Evolutionary conservation across 129 eudicot genomes (phyloP).

Genomic region (Heracleum sosnowskyi): DNA sequence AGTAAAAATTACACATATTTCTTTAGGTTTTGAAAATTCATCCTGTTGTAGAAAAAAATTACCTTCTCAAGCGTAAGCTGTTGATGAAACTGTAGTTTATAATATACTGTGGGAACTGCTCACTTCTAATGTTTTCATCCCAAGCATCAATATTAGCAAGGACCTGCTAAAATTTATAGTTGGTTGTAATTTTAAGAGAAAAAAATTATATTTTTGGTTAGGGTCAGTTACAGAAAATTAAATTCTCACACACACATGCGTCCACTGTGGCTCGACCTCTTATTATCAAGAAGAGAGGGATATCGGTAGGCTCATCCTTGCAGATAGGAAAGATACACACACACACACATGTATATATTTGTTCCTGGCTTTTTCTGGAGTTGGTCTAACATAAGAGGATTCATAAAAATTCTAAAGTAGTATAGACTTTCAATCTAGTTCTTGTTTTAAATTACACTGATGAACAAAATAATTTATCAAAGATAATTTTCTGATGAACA

Average conservation of each 20-base stretch:
- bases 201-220: too few relatives aligned
- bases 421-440: neutral
- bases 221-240: neutral
- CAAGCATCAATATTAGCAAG: neutral
- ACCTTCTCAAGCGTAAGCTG: neutral
- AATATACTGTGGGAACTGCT: too few relatives aligned
- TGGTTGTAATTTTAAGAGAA: neutral
- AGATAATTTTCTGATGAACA: constrained; percentile 14
- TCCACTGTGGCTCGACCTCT: neutral
- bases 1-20: neutral
- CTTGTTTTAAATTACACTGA: neutral
- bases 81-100: neutral
- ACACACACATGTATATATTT: too few relatives aligned
- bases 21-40: neutral
- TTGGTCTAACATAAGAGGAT: neutral
- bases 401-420: neutral
- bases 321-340: too few relatives aligned
- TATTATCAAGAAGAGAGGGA: neutral
- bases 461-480: neutral
- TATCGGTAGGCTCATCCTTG: neutral
- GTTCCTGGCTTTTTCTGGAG: neutral
- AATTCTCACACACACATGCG: neutral
- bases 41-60: too few relatives aligned
- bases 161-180: neutral
- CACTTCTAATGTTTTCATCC: neutral